These are phyloP conservation scores for Thielaviopsis punctulata DNA, from an alignment of 2,329 filamentous ascomycete genomes.

Conservation along the genomic window DNA sequence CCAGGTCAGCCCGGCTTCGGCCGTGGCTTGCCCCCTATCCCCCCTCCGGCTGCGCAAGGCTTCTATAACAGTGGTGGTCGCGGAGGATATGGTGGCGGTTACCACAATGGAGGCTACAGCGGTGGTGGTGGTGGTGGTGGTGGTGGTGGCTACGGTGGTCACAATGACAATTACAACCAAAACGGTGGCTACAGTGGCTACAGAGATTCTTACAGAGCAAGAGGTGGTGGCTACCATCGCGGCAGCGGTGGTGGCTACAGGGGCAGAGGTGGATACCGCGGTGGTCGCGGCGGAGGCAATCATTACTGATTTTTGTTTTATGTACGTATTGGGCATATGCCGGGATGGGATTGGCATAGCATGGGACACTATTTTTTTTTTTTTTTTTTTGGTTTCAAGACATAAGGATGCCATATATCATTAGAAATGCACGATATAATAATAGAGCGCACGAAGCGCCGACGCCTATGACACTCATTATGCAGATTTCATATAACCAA, in stretches of 20 bases:
- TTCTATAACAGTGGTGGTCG: constrained; percentile 11
- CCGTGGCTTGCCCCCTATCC: constrained; percentile 27
- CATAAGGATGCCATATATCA: neutral
- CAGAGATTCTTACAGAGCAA: constrained; percentile 3
- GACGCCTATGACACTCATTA: too few species aligned
- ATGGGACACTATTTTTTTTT: neutral
- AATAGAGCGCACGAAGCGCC: neutral
- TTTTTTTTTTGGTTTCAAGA: neutral
- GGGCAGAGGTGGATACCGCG: constrained; percentile 7
- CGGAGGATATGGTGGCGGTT: constrained; percentile 3
- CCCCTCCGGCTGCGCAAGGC: constrained; percentile 18
- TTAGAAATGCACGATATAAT: neutral
- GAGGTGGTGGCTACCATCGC: constrained; percentile 4
- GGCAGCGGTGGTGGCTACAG: neutral
- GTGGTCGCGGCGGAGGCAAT: constrained; percentile 7
- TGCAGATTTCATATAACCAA: too few species aligned
- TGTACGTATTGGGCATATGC: neutral
- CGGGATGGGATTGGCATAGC: neutral
- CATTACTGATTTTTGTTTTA: constrained; percentile 4
- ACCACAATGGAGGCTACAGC: neutral
- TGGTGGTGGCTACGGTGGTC: constrained; percentile 1
- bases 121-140: neutral
- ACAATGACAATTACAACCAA: constrained; percentile 1
- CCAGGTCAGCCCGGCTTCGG: constrained; percentile 28
- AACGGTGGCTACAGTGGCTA: neutral